Evolutionary conservation across 2,329 filamentous ascomycete species (phyloP).

Genomic region (Verticillium nubilum): DNA sequence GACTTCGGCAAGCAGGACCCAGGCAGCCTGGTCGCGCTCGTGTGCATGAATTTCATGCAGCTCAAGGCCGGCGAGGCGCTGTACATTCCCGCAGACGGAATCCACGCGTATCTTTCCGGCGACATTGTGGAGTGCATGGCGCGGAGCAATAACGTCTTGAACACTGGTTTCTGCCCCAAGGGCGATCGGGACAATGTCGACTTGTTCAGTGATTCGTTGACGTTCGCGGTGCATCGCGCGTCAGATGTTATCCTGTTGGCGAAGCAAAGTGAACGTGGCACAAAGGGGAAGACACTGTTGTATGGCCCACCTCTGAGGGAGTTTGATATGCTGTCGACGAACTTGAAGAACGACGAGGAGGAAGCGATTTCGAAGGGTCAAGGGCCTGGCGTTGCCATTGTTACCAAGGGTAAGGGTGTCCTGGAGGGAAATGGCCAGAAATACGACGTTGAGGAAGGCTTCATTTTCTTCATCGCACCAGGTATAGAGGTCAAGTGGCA

Average conservation of each 20-base stretch:
- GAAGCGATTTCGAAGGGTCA: slow-evolving; percentile 50
- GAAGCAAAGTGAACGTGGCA: slow-evolving; percentile 31
- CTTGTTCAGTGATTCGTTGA: slow-evolving; percentile 56
- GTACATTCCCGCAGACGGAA: slow-evolving; percentile 67
- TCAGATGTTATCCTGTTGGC: slow-evolving; percentile 49
- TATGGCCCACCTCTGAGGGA: slow-evolving; percentile 66
- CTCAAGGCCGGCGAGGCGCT: slow-evolving; percentile 62
- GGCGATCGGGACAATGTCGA: slow-evolving; percentile 60
- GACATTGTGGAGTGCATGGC: slow-evolving; percentile 80
- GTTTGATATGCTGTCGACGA: slow-evolving; percentile 62
- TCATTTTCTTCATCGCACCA: slow-evolving; percentile 61
- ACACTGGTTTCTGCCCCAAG: slow-evolving; percentile 66
- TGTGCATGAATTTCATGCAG: slow-evolving; percentile 70
- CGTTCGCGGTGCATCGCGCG: slow-evolving; percentile 55
- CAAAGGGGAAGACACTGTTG: slow-evolving; percentile 54
- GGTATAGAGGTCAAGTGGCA: slow-evolving; percentile 30
- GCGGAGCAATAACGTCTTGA: slow-evolving; percentile 68
- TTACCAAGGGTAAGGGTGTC: slow-evolving; percentile 52
- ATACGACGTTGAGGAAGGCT: slow-evolving; percentile 53
- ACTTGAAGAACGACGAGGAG: slow-evolving; percentile 49
- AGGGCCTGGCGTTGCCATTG: slow-evolving; percentile 60
- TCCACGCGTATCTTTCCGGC: slow-evolving; percentile 67
- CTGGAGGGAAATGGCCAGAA: slow-evolving; percentile 48
- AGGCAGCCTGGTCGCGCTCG: slow-evolving; percentile 61
- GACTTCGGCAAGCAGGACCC: slow-evolving; percentile 62